These are phyloP conservation scores for Trichomonascaceae sp. DNA, from an alignment of 1,139 yeast species.

Conservation along the genomic window DNA sequence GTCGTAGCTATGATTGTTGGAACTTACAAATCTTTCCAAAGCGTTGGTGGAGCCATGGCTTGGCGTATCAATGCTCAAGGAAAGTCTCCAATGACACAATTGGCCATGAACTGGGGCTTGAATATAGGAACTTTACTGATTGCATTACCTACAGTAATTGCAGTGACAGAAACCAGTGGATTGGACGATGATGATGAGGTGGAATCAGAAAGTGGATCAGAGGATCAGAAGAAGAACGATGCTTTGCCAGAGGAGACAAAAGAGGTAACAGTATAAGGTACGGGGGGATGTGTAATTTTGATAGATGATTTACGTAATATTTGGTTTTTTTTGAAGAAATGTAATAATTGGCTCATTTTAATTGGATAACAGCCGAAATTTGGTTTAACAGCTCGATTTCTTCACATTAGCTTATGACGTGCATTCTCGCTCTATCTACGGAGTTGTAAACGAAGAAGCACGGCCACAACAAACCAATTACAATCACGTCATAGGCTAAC, in stretches of 20 bases:
- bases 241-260: not conserved
- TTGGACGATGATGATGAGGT: not conserved
- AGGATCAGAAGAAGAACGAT: not conserved
- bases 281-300: no score
- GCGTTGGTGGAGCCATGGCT: conserved; percentile 54
- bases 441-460: no score
- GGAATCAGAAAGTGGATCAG: not conserved
- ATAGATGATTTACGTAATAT: no score
- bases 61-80: conserved; percentile 49
- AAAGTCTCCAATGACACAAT: conserved; percentile 39
- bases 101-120: conserved; percentile 50
- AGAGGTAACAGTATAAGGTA: not conserved
- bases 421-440: no score
- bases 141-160: conserved; percentile 37
- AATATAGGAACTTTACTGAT: conserved; percentile 42
- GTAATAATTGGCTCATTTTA: no score
- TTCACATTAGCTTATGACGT: no score
- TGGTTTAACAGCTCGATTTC: no score
- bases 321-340: no score
- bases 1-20: conserved; percentile 28
- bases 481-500: no score
- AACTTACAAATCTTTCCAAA: conserved; percentile 53
- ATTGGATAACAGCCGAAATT: no score
- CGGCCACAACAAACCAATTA: no score
- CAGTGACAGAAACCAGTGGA: conserved; percentile 18